phyloP scores from a whole-genome alignment of 2,329 filamentous ascomycete species.

The Ophiostoma sp. region DNA sequence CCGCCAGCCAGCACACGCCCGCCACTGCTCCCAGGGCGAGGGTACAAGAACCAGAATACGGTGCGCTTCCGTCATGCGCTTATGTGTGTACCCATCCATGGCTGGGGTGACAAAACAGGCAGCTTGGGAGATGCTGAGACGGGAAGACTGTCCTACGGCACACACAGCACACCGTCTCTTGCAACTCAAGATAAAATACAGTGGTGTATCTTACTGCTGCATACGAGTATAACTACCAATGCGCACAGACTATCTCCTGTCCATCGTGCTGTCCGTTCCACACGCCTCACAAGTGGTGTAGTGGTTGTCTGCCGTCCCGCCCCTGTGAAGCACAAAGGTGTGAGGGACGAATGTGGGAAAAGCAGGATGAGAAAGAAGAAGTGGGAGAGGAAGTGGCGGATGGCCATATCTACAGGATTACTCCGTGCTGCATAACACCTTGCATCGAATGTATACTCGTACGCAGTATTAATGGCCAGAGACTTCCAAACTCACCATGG shows the following conservation, averaged over 20 bases:
- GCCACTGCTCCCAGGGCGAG: background rate
- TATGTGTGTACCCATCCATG: background rate
- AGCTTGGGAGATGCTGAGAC: background rate
- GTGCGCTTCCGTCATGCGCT: constrained; percentile 3
- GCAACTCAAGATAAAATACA: background rate
- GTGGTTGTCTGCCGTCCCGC: constrained; percentile 2
- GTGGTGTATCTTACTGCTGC: background rate
- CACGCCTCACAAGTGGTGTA: background rate
- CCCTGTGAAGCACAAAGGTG: background rate
- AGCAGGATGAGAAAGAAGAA: background rate
- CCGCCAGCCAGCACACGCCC: constrained; percentile 3
- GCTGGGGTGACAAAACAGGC: background rate
- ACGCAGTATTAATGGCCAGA: background rate
- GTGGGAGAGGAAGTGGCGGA: background rate
- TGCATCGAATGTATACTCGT: background rate
- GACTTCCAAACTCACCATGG: background rate
- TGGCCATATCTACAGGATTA: background rate
- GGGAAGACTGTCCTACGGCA: constrained; percentile 16
- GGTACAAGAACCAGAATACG: background rate
- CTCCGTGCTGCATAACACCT: background rate
- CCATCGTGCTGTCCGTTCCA: background rate
- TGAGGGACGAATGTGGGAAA: background rate
- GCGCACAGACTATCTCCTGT: background rate
- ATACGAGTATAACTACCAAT: background rate
- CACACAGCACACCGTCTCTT: constrained; percentile 13